phyloP scores from a whole-genome alignment of 345 rosid genomes.

The Isatis tinctoria region DNA sequence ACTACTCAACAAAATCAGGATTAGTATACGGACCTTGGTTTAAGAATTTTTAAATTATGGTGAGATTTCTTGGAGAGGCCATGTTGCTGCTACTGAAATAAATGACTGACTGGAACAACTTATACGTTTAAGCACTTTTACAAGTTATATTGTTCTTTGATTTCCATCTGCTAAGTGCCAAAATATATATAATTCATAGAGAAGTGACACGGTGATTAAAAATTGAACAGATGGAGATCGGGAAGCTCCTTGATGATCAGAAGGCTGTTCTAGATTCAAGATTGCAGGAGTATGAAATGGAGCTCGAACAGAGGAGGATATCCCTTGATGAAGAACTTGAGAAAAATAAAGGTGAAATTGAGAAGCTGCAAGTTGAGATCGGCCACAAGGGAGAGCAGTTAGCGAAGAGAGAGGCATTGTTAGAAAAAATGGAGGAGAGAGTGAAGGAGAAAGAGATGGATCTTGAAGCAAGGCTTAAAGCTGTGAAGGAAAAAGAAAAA shows the following conservation, averaged over 20 bases:
- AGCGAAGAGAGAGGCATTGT: conserved; percentile 50
- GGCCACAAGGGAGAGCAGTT: conserved; percentile 53
- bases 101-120: neutral
- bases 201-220: neutral
- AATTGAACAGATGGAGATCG: conserved; percentile 56
- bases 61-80: neutral
- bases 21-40: neutral
- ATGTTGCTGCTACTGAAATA: neutral
- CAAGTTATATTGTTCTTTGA: neutral
- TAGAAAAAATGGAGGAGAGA: conserved; percentile 50
- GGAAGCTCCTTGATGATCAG: conserved; percentile 65
- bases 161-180: neutral
- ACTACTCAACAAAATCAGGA: neutral
- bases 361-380: conserved; percentile 46
- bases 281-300: conserved; percentile 52
- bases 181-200: neutral
- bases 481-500: conserved; percentile 56
- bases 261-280: conserved; percentile 45
- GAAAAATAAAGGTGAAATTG: conserved; percentile 44
- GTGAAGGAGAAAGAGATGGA: conserved; percentile 74
- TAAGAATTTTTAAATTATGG: neutral
- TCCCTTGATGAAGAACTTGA: conserved; percentile 55
- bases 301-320: conserved; percentile 54
- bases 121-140: neutral
- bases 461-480: conserved; percentile 52